Base-by-base conservation (phyloP, 768 basidiomycete genomes). In the Dendrothele bispora region DNA sequence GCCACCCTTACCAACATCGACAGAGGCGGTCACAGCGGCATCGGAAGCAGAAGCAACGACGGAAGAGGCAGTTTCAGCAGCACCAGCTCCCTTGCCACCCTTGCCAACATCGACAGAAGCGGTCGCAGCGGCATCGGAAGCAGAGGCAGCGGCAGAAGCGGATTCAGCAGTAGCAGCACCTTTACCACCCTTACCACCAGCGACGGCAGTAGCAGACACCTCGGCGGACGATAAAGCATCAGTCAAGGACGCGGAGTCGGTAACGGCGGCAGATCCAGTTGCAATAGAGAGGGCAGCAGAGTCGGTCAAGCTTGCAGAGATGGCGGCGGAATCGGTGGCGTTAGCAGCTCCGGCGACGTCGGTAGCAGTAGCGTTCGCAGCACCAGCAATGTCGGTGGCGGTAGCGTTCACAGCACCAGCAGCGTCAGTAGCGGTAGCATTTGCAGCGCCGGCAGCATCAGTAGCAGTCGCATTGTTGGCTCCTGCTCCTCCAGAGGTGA, bases 401-500 rank as follows among this genome's bases (percentile, higher is more conserved):
- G 32, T n/a, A 3, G 43, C 21, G 17, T n/a, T n/a, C n/a, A n/a
- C n/a, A n/a, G n/a, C n/a, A n/a, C n/a, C n/a, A n/a, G 32, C 43
- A 35, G 30, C 17, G 25, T 11, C 18, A 3, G 28, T 21, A 10
- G 30, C 17, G 26, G 21, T 25, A 3, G 43, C 21, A 5, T 21
- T 30, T 18, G 32, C 37, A 20, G 46, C n/a, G n/a, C 27, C 24
- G 17, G 32, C 43, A 35, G 30, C 17, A 35, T 11, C 18, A 3
- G 28, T 21, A 10, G 30, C 17, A 36, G 21, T 25, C 2, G 43
- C 21, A 5, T 21, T 30, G 29, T 24, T 35, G n/a, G 46, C n/a
- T 12, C 27, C 24, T n/a, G 20, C 46, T 27, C 26, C 46, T n/a
- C 32, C 17, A 39, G 46, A 34, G 30, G 46, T 47, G 38, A 47